Base-by-base conservation (phyloP, 2,329 filamentous ascomycete genomes). In the Calonectria hongkongensis region DNA sequence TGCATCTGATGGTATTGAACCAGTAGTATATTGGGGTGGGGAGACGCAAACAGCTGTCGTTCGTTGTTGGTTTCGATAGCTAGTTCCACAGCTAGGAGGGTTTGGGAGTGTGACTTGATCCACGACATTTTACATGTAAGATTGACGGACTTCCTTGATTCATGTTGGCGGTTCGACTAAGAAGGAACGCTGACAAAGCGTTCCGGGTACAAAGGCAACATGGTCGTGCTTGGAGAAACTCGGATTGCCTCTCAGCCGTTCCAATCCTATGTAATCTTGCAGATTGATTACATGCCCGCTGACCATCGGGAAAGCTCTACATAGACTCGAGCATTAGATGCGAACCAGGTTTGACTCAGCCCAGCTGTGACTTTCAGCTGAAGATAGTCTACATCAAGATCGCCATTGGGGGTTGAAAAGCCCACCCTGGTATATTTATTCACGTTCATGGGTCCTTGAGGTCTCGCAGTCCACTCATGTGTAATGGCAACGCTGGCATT, bases 401-500 rank as follows among this genome's bases (percentile, higher is more conserved):
- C 36, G 45, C 47, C 33, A 43, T 54, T 63, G 30, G 28, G 56
- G 36, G 33, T 47, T 68, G 18, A 16, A 25, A 54, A 27, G 33
- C 25, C 13, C 16, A 15, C n/a, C 18, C 33, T 45, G 12, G 56
- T 18, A 43, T 27, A 13, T 36, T 51, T 21, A 36, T 36, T 63
- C n/a, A 16, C 51, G 33, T 30, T 28, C 25, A 48, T 33, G 18
- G 21, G 13, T 28, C 47, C 33, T 48, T 33, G 33, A 33, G 36
- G 13, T 39, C 27, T 45, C 41, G 33, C 30, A 30, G 51, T 28
- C 47, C 45, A 68, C 45, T 51, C 45, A 36, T 28, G 30, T 39
- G 68, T 66, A 56, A 70, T 66, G 68, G 58, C 27, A 58, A 66
- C 28, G 47, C 68, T 56, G 60, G 58, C n/a, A 48, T 51, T 63